A percentile compares a stretch with the other conserved stretches of the same genome.
phyloP scores from a whole-genome alignment of 129 eudicot genomes.

The Artemisia annua region DNA sequence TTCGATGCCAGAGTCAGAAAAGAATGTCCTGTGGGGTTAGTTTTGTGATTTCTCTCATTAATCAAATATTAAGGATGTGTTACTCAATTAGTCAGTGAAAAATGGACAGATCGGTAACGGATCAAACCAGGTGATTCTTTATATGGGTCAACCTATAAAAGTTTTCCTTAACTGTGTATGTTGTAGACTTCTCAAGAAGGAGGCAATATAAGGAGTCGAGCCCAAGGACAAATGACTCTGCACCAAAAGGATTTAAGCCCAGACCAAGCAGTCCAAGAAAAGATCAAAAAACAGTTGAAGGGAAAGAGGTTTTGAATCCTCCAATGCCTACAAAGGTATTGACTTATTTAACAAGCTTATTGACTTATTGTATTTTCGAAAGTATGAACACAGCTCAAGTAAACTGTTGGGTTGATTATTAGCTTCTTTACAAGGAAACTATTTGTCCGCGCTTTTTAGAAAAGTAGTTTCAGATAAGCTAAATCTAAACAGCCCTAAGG shows the following conservation, averaged over 20 bases:
- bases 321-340: constrained; percentile 37
- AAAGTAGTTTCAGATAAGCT: too few relatives aligned
- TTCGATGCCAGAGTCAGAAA: constrained; percentile 80
- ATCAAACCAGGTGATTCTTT: too few relatives aligned
- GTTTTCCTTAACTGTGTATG: background rate
- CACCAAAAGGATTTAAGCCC: constrained; percentile 71
- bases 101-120: too few relatives aligned
- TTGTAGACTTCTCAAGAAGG: constrained; percentile 72
- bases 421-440: too few relatives aligned
- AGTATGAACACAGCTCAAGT: too few relatives aligned
- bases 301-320: constrained; percentile 44
- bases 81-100: too few relatives aligned
- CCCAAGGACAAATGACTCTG: constrained; percentile 55
- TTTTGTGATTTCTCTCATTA: constrained; percentile 19
- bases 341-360: background rate
- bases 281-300: constrained; percentile 49
- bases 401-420: too few relatives aligned
- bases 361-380: too few relatives aligned
- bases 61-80: too few relatives aligned
- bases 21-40: constrained; percentile 83
- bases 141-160: background rate
- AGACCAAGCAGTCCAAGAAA: constrained; percentile 49
- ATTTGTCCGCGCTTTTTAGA: too few relatives aligned
- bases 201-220: constrained; percentile 48
- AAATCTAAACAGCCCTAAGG: too few relatives aligned